phyloP scores from a whole-genome alignment of 345 rosid genomes.

The Citrus inodora region DNA sequence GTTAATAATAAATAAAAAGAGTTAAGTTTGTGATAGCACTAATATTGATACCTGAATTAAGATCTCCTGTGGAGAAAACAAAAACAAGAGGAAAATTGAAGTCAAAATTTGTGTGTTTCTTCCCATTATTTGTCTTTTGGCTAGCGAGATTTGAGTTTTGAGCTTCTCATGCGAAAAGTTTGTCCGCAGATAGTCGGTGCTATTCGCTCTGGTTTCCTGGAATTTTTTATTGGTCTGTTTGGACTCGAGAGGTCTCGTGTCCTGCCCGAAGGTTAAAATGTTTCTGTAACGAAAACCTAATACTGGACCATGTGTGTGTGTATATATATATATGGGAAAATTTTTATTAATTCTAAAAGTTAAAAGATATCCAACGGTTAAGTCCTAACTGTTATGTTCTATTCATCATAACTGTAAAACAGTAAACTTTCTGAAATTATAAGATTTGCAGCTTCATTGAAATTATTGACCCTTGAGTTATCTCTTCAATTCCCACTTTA shows the following conservation, averaged over 20 bases:
- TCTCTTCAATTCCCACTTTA: too few relatives aligned
- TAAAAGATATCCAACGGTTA: too few relatives aligned
- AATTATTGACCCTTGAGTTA: too few relatives aligned
- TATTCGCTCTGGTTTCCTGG: background rate
- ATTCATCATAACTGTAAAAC: too few relatives aligned
- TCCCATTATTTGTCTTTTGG: slow-evolving; percentile 3
- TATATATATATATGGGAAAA: too few relatives aligned
- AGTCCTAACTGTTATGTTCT: too few relatives aligned
- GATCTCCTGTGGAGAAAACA: background rate
- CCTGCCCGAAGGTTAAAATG: background rate
- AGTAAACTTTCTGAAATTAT: too few relatives aligned
- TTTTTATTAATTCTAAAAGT: too few relatives aligned
- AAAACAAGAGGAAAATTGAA: background rate
- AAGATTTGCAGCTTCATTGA: too few relatives aligned
- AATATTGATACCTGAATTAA: background rate
- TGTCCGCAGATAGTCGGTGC: background rate
- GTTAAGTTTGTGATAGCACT: background rate
- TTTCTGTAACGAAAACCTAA: too few relatives aligned
- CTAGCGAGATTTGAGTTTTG: background rate
- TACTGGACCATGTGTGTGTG: background rate
- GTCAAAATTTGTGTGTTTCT: background rate
- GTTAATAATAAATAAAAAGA: too few relatives aligned
- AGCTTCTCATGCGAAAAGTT: background rate
- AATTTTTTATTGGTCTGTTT: background rate
- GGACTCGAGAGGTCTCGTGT: background rate